Percentiles rank a stretch among this genome's conserved stretches.
Evolutionary conservation across 495 filamentous ascomycete species (phyloP).

Genomic region (Lichenothelia convexa): DNA sequence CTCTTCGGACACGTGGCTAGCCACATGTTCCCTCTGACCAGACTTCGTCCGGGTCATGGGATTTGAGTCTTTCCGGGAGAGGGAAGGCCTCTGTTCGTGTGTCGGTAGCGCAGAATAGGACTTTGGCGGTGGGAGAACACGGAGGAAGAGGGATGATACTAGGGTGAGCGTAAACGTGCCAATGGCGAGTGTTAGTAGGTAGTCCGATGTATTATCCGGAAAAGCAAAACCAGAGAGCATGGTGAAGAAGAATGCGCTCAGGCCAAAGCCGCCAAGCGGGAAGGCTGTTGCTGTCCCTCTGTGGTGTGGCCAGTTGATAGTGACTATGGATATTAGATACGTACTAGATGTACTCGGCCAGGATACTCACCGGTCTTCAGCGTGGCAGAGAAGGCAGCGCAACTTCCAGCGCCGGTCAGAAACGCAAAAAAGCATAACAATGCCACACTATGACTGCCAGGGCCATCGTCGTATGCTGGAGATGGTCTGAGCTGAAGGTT

Average conservation of each 20-base stretch:
- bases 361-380: slow-evolving; percentile 43
- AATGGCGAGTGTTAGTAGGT: slow-evolving; percentile 59
- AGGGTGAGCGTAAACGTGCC: slow-evolving; percentile 66
- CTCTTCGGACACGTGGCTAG: slow-evolving; percentile 2
- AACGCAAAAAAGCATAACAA: slow-evolving; percentile 66
- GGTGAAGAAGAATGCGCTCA: slow-evolving; percentile 94
- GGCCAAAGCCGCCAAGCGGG: slow-evolving; percentile 76
- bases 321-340: slow-evolving; percentile 39
- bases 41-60: slow-evolving; percentile 45
- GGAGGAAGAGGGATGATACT: slow-evolving; percentile 61
- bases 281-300: slow-evolving; percentile 89
- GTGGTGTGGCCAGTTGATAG: slow-evolving; percentile 80
- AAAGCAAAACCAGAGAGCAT: slow-evolving; percentile 57
- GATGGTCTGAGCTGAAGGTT: slow-evolving; percentile 9
- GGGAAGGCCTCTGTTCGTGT: slow-evolving; percentile 16
- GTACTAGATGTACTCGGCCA: slow-evolving; percentile 16
- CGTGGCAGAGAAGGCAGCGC: slow-evolving; percentile 65
- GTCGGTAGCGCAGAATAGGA: slow-evolving; percentile 48
- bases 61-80: slow-evolving; percentile 32
- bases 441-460: slow-evolving; percentile 41
- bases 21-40: slow-evolving; percentile 20
- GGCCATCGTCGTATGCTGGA: slow-evolving; percentile 33
- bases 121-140: slow-evolving; percentile 40
- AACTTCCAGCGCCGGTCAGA: slow-evolving; percentile 73
- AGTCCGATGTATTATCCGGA: slow-evolving; percentile 62